These are phyloP conservation scores for Alloteropsis semialata DNA, from an alignment of 176 grass and related monocot species.

Conservation along the genomic window DNA sequence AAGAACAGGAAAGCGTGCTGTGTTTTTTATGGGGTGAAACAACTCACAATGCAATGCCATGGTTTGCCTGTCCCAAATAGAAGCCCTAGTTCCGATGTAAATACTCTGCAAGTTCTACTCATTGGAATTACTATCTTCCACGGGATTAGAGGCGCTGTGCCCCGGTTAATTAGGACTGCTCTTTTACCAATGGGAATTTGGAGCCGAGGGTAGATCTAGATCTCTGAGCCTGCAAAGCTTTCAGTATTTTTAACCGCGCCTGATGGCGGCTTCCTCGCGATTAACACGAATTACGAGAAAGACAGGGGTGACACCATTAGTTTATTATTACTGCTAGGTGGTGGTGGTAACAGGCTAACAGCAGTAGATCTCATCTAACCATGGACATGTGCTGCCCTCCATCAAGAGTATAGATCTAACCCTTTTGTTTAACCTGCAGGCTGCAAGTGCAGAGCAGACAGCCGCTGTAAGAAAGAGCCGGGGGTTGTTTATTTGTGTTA, in stretches of 20 bases:
- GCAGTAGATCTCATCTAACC: constrained; percentile 43
- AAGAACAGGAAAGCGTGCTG: constrained; percentile 21
- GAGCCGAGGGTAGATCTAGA: constrained; percentile 55
- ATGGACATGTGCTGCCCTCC: constrained; percentile 41
- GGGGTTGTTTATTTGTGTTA: constrained; percentile 23
- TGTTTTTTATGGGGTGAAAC: constrained; percentile 23
- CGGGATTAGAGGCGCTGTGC: constrained; percentile 51
- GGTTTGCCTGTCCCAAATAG: constrained; percentile 39
- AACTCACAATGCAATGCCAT: constrained; percentile 36
- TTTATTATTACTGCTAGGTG: constrained; percentile 34
- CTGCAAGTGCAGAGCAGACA: neutral
- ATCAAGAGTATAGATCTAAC: constrained; percentile 37
- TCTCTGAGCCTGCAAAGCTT: constrained; percentile 44
- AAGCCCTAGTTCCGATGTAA: constrained; percentile 65
- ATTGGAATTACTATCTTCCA: constrained; percentile 55
- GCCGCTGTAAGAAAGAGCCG: constrained; percentile 15
- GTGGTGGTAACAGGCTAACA: neutral
- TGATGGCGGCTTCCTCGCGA: constrained; percentile 48
- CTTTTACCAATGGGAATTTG: constrained; percentile 71
- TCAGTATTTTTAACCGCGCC: constrained; percentile 36
- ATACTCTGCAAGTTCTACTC: constrained; percentile 56
- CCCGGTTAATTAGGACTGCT: constrained; percentile 54
- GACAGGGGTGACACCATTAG: constrained; percentile 20
- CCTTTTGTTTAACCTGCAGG: constrained; percentile 48
- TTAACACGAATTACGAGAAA: constrained; percentile 53